Conservation (phyloP, 2,329 filamentous ascomycete genomes). For the Dactylella cylindrospora region DNA sequence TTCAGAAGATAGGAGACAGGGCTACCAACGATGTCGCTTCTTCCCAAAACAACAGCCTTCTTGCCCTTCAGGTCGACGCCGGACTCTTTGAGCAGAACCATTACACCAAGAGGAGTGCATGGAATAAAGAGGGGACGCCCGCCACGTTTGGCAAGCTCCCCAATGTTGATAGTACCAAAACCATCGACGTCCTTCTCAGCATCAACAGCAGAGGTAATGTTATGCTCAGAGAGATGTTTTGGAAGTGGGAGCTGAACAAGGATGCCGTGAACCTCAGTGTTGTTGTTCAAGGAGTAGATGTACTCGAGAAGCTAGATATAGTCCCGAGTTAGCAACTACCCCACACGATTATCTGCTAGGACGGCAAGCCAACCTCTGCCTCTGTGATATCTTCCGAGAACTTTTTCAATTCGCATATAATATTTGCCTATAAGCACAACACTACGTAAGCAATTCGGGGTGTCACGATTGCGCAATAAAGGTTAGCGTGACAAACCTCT, state of each 20-base stretch:
- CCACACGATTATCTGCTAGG: not conserved
- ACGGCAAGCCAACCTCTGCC: conserved; percentile 58
- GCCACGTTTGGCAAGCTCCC: conserved; percentile 92
- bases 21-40: conserved; percentile 96
- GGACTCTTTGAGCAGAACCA: conserved; percentile 82
- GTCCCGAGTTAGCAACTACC: not conserved
- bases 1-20: conserved; percentile 94
- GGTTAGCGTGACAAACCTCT: conserved; percentile 63
- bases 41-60: conserved; percentile 88
- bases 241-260: conserved; percentile 91
- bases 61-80: conserved; percentile 84
- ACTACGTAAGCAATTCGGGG: conserved; percentile 23
- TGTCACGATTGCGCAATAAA: conserved; percentile 1
- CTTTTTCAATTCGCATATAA: conserved; percentile 81
- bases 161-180: conserved; percentile 91
- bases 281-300: conserved; percentile 80
- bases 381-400: conserved; percentile 80
- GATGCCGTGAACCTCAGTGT: conserved; percentile 82
- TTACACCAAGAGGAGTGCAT: conserved; percentile 95
- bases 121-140: conserved; percentile 86
- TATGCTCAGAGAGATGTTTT: conserved; percentile 83
- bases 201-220: conserved; percentile 82
- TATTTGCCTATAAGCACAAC: conserved; percentile 68
- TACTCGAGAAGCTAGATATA: conserved; percentile 66
- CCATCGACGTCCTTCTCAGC: conserved; percentile 98